Evolutionary conservation across 176 grass and related monocot genomes (phyloP).

Genomic region (Coix lacrymajobi): DNA sequence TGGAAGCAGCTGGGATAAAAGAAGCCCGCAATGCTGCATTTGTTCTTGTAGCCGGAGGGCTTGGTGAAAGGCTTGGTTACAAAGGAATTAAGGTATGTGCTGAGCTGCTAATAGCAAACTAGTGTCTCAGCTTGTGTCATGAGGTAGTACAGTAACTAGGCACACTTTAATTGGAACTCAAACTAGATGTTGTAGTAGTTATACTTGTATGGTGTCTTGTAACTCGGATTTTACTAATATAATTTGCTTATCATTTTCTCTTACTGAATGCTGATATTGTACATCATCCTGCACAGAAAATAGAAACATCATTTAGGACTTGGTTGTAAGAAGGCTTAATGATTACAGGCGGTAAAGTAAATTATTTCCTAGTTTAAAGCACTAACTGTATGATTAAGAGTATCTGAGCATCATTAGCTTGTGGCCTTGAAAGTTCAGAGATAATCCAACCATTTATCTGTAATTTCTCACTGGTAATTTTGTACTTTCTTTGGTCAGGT

Average conservation of each 20-base stretch:
- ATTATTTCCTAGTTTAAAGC: not conserved
- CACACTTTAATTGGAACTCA: not conserved
- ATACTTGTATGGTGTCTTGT: not conserved
- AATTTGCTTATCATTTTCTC: not conserved
- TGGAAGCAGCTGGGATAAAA: slow-evolving; percentile 83
- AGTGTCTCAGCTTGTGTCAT: not conserved
- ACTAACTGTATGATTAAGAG: not conserved
- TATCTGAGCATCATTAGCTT: not conserved
- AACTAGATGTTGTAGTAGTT: not conserved
- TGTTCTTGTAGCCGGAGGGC: slow-evolving; percentile 98
- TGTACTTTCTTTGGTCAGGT: slow-evolving; percentile 45
- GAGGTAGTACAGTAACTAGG: not conserved
- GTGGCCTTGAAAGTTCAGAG: not conserved
- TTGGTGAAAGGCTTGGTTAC: slow-evolving; percentile 95
- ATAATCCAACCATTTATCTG: not conserved
- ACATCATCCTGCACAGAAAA: not conserved
- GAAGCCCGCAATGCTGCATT: slow-evolving; percentile 73
- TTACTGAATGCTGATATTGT: not conserved
- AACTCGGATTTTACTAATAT: not conserved
- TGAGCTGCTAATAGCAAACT: not conserved
- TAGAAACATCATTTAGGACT: not conserved
- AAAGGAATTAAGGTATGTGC: slow-evolving; percentile 93
- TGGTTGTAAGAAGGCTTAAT: not conserved
- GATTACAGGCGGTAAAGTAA: not conserved
- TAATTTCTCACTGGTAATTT: not conserved